Evolutionary conservation across 2,329 filamentous ascomycete species (phyloP).

Genomic region (Fusarium graminum): DNA sequence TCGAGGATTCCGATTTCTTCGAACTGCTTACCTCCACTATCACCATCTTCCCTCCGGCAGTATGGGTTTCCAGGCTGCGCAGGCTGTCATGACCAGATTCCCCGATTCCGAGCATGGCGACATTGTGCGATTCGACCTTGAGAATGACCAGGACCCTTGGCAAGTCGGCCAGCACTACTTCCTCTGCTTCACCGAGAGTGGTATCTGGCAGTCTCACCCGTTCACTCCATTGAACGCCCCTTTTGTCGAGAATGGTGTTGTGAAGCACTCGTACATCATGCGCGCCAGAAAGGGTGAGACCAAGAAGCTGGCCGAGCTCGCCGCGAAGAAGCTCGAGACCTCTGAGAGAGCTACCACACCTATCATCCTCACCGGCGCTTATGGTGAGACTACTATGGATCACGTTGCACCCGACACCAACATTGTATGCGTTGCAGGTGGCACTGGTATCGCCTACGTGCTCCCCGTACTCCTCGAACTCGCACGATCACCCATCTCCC

Average conservation of each 20-base stretch:
- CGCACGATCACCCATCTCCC: conserved; percentile 58
- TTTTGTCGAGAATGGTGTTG: conserved; percentile 54
- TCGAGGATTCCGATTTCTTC: conserved; percentile 68
- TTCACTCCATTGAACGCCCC: conserved; percentile 74
- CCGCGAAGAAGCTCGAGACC: conserved; percentile 54
- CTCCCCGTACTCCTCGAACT: conserved; percentile 55
- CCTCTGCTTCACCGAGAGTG: conserved; percentile 74
- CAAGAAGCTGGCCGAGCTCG: conserved; percentile 63
- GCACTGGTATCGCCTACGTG: conserved; percentile 58
- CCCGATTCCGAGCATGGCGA: conserved; percentile 68
- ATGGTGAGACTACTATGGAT: conserved; percentile 66
- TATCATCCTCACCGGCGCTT: conserved; percentile 73
- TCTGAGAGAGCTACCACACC: conserved; percentile 58
- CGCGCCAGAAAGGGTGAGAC: conserved; percentile 72
- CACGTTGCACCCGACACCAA: conserved; percentile 58
- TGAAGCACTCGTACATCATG: conserved; percentile 69
- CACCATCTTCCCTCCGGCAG: conserved; percentile 59
- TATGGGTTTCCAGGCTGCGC: conserved; percentile 67
- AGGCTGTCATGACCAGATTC: conserved; percentile 63
- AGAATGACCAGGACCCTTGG: conserved; percentile 72
- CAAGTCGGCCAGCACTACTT: conserved; percentile 78
- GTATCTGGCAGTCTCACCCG: conserved; percentile 79
- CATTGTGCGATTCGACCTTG: conserved; percentile 75
- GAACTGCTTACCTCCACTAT: conserved; percentile 72
- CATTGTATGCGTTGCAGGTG: conserved; percentile 57